These are phyloP conservation scores for Aspergillus calidoustus DNA, from an alignment of 2,329 filamentous ascomycete species.

Conservation along the genomic window DNA sequence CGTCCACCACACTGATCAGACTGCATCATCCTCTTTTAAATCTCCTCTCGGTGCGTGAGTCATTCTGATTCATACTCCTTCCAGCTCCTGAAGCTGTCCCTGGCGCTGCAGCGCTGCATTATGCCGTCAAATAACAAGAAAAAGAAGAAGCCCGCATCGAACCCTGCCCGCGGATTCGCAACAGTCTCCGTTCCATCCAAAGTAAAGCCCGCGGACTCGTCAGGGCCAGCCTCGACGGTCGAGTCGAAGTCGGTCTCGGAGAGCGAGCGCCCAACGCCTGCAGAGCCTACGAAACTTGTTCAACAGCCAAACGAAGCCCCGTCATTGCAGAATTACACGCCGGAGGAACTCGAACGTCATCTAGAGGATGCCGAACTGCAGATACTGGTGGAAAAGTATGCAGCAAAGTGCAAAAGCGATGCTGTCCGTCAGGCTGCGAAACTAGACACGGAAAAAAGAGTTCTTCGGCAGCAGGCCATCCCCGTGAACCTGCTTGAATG, in stretches of 20 bases:
- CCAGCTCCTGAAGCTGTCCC: slow-evolving; percentile 2
- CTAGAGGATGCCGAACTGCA: slow-evolving; percentile 91
- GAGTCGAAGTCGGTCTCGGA: slow-evolving; percentile 38
- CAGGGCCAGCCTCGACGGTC: slow-evolving; percentile 32
- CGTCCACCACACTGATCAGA: slow-evolving; percentile 23
- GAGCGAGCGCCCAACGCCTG: slow-evolving; percentile 33
- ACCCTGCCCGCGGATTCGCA: slow-evolving; percentile 89
- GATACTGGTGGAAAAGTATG: slow-evolving; percentile 81
- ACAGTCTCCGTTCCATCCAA: slow-evolving; percentile 92
- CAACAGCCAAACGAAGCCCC: slow-evolving; percentile 21
- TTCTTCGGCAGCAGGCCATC: slow-evolving; percentile 80
- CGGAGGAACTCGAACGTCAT: slow-evolving; percentile 88
- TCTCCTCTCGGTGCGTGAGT: slow-evolving; percentile 4
- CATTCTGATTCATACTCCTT: slow-evolving; percentile 11
- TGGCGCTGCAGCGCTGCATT: slow-evolving; percentile 14
- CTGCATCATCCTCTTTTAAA: slow-evolving; percentile 19
- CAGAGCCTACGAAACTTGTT: slow-evolving; percentile 24
- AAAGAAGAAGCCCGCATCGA: slow-evolving; percentile 87
- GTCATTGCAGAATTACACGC: slow-evolving; percentile 64
- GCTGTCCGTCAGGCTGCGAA: slow-evolving; percentile 74
- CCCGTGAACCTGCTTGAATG: slow-evolving; percentile 74
- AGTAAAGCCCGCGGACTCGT: slow-evolving; percentile 58
- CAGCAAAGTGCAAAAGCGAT: slow-evolving; percentile 78
- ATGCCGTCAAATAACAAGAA: slow-evolving; percentile 80
- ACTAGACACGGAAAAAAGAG: slow-evolving; percentile 81